These are phyloP conservation scores for Fraxinus greggii DNA, from an alignment of 305 asterid species.

Conservation along the genomic window DNA sequence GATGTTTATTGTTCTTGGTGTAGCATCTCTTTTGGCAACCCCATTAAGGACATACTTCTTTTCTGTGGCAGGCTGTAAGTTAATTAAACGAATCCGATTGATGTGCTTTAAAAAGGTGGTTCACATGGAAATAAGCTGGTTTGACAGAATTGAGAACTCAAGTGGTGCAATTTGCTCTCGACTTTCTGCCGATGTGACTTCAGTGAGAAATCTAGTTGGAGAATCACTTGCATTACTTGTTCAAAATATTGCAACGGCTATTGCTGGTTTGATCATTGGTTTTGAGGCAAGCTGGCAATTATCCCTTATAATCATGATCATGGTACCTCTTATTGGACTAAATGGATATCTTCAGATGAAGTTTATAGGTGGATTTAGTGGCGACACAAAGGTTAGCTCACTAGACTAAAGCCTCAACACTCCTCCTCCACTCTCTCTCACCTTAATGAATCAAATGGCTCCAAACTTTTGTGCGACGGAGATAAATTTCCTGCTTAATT, in stretches of 20 bases:
- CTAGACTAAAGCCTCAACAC: neutral
- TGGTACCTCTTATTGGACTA: conserved; percentile 64
- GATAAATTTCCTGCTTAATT: neutral
- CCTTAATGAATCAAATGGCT: neutral
- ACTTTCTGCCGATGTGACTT: conserved; percentile 57
- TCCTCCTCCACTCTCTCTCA: neutral
- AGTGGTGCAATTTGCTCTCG: conserved; percentile 46
- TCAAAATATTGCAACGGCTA: conserved; percentile 55
- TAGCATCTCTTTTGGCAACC: conserved; percentile 45
- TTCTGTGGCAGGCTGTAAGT: conserved; percentile 45
- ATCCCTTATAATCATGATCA: conserved; percentile 49
- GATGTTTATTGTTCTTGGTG: conserved; percentile 57
- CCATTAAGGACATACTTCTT: conserved; percentile 59
- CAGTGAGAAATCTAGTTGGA: conserved; percentile 56
- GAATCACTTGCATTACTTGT: conserved; percentile 58
- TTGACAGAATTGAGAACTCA: conserved; percentile 50
- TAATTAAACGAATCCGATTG: conserved; percentile 52
- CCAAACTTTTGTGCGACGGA: neutral
- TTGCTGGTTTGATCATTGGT: conserved; percentile 56
- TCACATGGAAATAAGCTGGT: conserved; percentile 53
- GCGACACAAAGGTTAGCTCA: conserved; percentile 55
- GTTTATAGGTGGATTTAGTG: conserved; percentile 48
- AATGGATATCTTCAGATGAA: conserved; percentile 66
- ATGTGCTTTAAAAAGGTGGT: conserved; percentile 68
- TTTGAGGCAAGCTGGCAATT: conserved; percentile 68